These are phyloP conservation scores for Kokia cookei DNA, from an alignment of 441 rosid genomes.

Conservation along the genomic window DNA sequence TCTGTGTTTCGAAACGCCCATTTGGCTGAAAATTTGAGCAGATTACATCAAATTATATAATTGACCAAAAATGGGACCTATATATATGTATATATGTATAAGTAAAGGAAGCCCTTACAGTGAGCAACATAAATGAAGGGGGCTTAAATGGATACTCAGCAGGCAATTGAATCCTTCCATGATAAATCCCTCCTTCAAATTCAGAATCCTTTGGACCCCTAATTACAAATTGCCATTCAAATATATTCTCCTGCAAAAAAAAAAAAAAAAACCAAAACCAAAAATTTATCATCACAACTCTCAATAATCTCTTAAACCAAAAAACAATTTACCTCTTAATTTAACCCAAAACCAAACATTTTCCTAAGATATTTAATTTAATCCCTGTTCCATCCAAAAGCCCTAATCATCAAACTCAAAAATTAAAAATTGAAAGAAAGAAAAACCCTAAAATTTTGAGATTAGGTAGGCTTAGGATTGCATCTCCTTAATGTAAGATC, in stretches of 20 bases:
- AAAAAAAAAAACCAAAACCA: neutral
- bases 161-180: conserved; percentile 93
- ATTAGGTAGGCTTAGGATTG: no score
- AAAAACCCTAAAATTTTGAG: no score
- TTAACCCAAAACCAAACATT: neutral
- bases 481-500: no score
- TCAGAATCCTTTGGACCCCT: conserved; percentile 79
- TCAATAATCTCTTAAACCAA: neutral
- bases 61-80: neutral
- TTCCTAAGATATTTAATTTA: neutral
- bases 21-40: conserved; percentile 57
- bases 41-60: neutral
- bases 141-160: conserved; percentile 95
- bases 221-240: conserved; percentile 97
- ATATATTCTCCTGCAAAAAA: conserved; percentile 70
- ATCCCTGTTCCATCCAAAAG: neutral
- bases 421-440: neutral
- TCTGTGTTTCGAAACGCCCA: conserved; percentile 92
- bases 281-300: neutral
- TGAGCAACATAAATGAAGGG: conserved; percentile 87
- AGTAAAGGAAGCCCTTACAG: conserved; percentile 36
- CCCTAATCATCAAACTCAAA: neutral
- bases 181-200: conserved; percentile 96
- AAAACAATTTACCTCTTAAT: neutral
- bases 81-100: neutral